Base-by-base conservation (phyloP, 73 alveolate species). In the Paramecium primaurelia region DNA sequence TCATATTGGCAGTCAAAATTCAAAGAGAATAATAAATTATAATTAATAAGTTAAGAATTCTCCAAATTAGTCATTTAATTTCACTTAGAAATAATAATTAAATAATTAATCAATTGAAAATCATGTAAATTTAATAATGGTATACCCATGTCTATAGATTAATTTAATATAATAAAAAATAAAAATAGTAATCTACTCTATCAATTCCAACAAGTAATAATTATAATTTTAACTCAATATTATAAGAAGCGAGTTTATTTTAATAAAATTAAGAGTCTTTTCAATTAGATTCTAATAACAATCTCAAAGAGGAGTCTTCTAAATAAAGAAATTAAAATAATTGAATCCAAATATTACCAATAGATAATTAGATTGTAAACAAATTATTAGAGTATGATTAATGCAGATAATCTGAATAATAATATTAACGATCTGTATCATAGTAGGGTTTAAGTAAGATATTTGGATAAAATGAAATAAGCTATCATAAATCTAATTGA, bases 161-260 rank as follows among this genome's bases (percentile, higher is more conserved):
- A 80, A 11, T 80, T 80, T 80, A 80, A 80, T 47, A 25, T 45
- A 26, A 44, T 42, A 80, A 80, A 20, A 80, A 80, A 26, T 4
- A 32, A 36, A 80, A 80, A 80, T 80, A 77, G 20, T 49, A 80
- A 80, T 18, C 91, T 16, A 80, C 91, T 26, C 16, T 28, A 32
- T 80, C 91, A 32, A 80, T 80, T 25, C 73, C 71, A 45, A 80
- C 91, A 10, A 80, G 84, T 64, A 64, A 64, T 64, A 64, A 64
- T 64, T 64, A 80, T 80, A 40, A 80, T 49, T 80, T 80, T 20
- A 80, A 34, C 1, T 42, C 77, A 40, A 10, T 38, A 6, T 47
- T 40, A 11, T 49, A 80, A 49, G 91, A 80, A 25, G 91, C 91
- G 0, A 80, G 91, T 47, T 9, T 80, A 12, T 64, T 64, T 80